Conservation (phyloP, 345 rosid genomes). For the Aegle marmelos region DNA sequence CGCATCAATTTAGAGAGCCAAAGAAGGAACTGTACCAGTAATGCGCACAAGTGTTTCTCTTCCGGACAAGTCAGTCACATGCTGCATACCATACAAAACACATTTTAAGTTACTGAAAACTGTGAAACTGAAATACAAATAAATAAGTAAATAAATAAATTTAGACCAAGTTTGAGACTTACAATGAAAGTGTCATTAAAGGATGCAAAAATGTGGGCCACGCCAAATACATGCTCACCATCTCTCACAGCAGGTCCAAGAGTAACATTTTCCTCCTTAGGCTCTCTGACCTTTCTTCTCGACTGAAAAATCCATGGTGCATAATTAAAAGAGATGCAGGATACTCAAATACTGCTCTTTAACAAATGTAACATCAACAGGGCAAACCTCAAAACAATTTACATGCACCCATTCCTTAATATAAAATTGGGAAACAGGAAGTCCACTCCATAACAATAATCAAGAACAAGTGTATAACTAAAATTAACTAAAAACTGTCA, state of each 20-base stretch:
- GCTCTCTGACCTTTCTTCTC: conserved; percentile 69
- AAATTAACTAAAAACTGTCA: neutral
- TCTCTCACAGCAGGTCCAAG: conserved; percentile 79
- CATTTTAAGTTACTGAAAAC: neutral
- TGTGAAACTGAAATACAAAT: neutral
- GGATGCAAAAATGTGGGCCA: conserved; percentile 84
- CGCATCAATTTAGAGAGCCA: neutral
- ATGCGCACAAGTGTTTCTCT: conserved; percentile 90
- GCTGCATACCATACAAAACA: conserved; percentile 36
- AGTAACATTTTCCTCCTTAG: conserved; percentile 78
- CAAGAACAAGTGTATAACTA: too few species aligned
- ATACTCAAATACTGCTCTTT: neutral
- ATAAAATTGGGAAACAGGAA: neutral
- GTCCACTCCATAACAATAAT: neutral
- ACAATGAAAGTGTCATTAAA: conserved; percentile 93
- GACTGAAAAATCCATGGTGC: conserved; percentile 37
- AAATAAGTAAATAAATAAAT: neutral
- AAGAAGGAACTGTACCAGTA: conserved; percentile 45
- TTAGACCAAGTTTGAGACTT: conserved; percentile 13
- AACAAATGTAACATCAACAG: neutral
- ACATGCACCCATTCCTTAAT: neutral
- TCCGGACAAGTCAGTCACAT: conserved; percentile 89
- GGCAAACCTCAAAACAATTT: neutral
- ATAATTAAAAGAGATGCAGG: neutral
- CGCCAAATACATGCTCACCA: conserved; percentile 82